Evolutionary conservation across 768 basidiomycete genomes (phyloP), one percentile per base, ranked within the genome.

Genomic region (Leccinum subgranulosum): DNA sequence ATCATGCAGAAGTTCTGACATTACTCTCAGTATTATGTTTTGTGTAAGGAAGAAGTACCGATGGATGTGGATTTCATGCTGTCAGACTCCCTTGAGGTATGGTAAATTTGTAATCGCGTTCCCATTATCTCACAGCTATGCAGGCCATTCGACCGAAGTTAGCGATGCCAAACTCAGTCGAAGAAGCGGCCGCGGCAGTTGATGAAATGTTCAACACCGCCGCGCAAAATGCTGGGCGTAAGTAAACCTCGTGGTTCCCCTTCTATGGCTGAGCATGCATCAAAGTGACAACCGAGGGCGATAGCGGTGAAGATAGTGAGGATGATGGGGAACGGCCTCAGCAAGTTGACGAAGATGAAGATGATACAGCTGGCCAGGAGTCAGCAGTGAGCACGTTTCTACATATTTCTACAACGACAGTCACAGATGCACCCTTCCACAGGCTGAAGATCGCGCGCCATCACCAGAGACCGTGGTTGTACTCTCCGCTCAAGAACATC

Each of bases 11-110:
- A 43, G 51, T 28, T 50, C 52, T 59, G n/a, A 64, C 51, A 14
- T 33, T 43, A 28, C 36, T 36, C 21, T 51, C 58, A 87, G 84
- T 87, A 94, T 57, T 99, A 98, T 71, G 79, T 90, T 15, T 79
- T 87, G n/a, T 92, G 90, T 77, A 99, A 99, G 74, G 81, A 86
- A 47, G 78, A 85, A 23, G 71, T 95, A n/a, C 88, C 97, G 0
- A 95, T 98, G 94, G 97, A 99, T 60, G 89, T 97, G 11, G 95
- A 97, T 53, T 99, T 98, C 74, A 96, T 98, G 93, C 72, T 97
- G 7, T 85, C 86, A 0, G 97, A 99, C 71, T 97, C 96, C 1
- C 73, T 99, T 9, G 95, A 98, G 76, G 93, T 93, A 61, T 63
- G 75, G 58, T 4, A 17, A 31, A 31, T 25, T 53, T 47, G 27